Base-by-base conservation (phyloP, 805 yeast genomes). In the Yarrowia deformans region DNA sequence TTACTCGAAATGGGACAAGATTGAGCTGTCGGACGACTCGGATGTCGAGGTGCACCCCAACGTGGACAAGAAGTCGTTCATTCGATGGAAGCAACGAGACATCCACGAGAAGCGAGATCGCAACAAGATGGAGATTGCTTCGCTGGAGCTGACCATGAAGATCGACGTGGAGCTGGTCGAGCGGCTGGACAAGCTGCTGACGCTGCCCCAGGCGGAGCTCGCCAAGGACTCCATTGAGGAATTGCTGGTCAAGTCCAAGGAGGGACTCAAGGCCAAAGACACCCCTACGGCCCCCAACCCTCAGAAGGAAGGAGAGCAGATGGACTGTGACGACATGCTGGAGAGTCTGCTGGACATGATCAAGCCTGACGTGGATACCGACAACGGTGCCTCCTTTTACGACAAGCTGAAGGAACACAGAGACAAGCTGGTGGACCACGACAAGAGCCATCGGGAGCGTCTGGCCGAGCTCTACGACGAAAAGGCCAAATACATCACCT, bases 21-120 rank as follows among this genome's bases (percentile, higher is more conserved):
- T 95, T 70, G 99, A 95, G 78, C 81, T 95, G 48, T 91, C 97
- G 23, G 99, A 95, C 77, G 99, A 95, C 79, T 92, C 97, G 9
- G 99, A 95, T 75, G 83, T 95, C 61, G 99, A 95, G 76, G 98
- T 94, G 16, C 99, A 95, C 77, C 99, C 98, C 70, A 95, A 95
- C 76, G 99, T 95, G 40, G 99, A 95, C 78, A 95, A 95, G 77
- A 82, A 81, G 48, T 93, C 98, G 1, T 94, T 95, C 73, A 91
- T 95, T 74, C 86, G 88, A 70, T 94, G 98, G 99, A 94, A 92
- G 77, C 99, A 95, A 80, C 90, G 97, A 75, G 97, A 93, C 74
- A 95, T 95, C 72, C 99, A 95, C 77, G 97, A 94, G 76, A 90
- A 93, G 79, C 87, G 99, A 71, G 85, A 83, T 49, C 91, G 91